Percentiles rank a stretch among this genome's conserved stretches.
Evolutionary conservation across 208 protist genomes (phyloP).

Genomic region (Crithidia mellificae): DNA sequence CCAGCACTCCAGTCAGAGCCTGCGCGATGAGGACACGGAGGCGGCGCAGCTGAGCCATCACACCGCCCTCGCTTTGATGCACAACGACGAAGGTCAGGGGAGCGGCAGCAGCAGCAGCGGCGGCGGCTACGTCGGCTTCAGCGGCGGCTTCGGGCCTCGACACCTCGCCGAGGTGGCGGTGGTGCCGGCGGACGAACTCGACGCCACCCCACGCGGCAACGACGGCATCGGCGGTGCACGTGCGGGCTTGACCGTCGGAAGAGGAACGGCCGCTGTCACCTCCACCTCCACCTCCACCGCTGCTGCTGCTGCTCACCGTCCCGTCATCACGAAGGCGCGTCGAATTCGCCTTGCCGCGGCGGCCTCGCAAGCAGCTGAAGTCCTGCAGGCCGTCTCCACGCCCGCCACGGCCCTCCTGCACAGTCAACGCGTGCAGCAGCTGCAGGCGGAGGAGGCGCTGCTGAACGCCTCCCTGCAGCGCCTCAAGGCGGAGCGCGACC

Average conservation of each 20-base stretch:
- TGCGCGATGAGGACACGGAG: neutral
- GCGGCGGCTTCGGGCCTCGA: conserved; percentile 15
- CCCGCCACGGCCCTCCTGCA: conserved; percentile 40
- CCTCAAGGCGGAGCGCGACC: conserved; percentile 55
- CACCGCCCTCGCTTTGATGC: conserved; percentile 2
- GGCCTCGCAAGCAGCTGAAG: conserved; percentile 31
- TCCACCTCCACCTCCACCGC: neutral
- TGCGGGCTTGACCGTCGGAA: neutral
- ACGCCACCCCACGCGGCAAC: neutral
- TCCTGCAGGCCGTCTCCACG: conserved; percentile 30
- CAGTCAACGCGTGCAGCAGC: conserved; percentile 51
- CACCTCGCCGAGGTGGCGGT: conserved; percentile 15
- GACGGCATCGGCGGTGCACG: no score
- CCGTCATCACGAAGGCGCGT: conserved; percentile 51
- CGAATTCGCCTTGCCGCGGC: conserved; percentile 52
- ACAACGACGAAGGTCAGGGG: neutral
- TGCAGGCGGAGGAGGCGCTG: conserved; percentile 60
- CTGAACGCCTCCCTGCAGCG: conserved; percentile 58
- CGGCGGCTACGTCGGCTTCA: conserved; percentile 12
- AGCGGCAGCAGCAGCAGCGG: conserved; percentile 7
- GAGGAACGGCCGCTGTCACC: neutral
- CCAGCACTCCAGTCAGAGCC: neutral
- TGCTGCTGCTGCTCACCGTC: neutral
- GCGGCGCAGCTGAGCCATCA: neutral
- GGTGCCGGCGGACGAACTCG: neutral